These are phyloP conservation scores for Purshia tridentata DNA, from an alignment of 306 rosid species.

Conservation along the genomic window DNA sequence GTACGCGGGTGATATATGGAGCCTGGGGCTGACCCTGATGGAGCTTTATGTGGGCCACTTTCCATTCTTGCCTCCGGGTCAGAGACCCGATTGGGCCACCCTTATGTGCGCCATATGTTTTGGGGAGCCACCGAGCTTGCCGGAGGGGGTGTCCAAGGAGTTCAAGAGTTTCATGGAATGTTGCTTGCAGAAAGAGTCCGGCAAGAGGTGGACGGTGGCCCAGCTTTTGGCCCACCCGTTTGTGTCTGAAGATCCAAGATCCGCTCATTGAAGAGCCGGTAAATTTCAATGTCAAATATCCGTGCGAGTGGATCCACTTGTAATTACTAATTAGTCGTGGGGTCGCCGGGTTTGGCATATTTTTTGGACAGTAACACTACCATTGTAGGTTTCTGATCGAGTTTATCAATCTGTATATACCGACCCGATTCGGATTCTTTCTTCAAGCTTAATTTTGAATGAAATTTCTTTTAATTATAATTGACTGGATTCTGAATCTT, in stretches of 20 bases:
- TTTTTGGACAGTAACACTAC: background rate
- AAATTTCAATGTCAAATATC: conserved; percentile 8
- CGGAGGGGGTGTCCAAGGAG: conserved; percentile 53
- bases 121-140: conserved; percentile 69
- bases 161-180: conserved; percentile 62
- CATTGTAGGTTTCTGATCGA: background rate
- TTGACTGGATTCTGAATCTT: background rate
- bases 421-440: background rate
- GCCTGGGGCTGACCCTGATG: conserved; percentile 76
- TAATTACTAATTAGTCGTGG: conserved; percentile 3
- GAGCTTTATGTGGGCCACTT: conserved; percentile 92
- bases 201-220: conserved; percentile 68
- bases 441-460: background rate
- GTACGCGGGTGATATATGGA: conserved; percentile 83
- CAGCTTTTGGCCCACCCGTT: conserved; percentile 77
- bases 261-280: conserved; percentile 3
- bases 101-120: conserved; percentile 90
- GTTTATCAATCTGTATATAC: conserved; percentile 5
- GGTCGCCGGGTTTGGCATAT: conserved; percentile 11
- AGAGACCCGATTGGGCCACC: conserved; percentile 89
- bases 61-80: conserved; percentile 77
- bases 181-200: conserved; percentile 78
- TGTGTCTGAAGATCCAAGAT: conserved; percentile 32
- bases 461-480: too few relatives aligned
- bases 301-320: conserved; percentile 11